phyloP scores from a whole-genome alignment of 1,139 yeast genomes.

The Yamadazyma taylorii region DNA sequence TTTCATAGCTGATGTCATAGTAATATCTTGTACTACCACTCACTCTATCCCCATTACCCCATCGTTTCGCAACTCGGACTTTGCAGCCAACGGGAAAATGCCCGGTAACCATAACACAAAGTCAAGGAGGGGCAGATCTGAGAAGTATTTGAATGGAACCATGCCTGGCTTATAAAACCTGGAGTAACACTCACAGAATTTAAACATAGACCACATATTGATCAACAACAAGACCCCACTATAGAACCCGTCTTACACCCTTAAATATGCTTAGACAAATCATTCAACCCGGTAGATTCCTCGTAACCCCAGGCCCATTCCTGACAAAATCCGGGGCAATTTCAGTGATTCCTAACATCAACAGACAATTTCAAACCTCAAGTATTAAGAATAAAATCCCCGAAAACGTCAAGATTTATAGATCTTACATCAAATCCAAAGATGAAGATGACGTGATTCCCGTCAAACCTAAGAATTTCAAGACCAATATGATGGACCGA shows the following conservation, averaged over 20 bases:
- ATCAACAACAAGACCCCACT: no score
- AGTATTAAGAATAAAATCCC: background rate
- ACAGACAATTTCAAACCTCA: background rate
- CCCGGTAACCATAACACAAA: background rate
- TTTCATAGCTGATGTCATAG: no score
- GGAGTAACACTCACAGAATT: no score
- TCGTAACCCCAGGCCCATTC: no score
- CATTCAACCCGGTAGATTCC: no score
- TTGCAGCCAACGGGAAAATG: background rate
- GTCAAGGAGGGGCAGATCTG: no score
- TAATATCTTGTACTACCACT: no score
- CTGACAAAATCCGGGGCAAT: no score
- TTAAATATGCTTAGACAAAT: background rate
- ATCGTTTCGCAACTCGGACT: constrained; percentile 1
- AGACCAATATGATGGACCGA: constrained; percentile 36
- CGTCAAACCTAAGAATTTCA: constrained; percentile 22
- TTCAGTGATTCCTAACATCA: background rate
- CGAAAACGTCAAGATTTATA: constrained; percentile 8
- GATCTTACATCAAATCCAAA: constrained; percentile 24
- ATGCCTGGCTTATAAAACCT: no score
- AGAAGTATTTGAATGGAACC: no score
- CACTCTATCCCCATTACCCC: no score
- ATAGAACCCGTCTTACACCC: background rate
- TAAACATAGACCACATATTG: no score
- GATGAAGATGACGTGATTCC: constrained; percentile 24